Conservation (phyloP, 345 rosid species). For the Pelargonium nanum region DNA sequence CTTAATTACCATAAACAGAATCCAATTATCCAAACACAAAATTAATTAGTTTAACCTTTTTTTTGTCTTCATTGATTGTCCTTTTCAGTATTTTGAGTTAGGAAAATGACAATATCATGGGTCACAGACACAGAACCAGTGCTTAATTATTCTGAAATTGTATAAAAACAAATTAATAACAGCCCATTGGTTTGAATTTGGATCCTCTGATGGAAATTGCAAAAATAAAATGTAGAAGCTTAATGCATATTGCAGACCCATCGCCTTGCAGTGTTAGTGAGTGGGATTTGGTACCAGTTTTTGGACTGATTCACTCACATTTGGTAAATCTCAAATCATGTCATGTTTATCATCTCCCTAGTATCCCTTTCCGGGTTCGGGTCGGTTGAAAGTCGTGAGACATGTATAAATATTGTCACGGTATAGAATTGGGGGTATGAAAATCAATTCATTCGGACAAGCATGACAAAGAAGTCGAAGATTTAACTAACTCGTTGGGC, state of each 20-base stretch:
- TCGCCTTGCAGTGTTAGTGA: too few species aligned
- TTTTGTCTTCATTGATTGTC: neutral
- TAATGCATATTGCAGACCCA: too few species aligned
- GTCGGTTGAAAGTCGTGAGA: too few species aligned
- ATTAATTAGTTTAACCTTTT: neutral
- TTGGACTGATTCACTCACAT: neutral
- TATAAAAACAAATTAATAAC: neutral
- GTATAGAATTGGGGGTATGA: too few species aligned
- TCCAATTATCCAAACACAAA: neutral
- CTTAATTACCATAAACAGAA: neutral
- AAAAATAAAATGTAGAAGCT: too few species aligned
- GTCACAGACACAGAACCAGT: neutral
- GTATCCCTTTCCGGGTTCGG: too few species aligned
- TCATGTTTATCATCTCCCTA: neutral
- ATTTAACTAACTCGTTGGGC: too few species aligned
- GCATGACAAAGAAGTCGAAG: too few species aligned
- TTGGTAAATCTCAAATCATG: neutral
- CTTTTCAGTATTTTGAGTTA: neutral
- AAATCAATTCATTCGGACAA: too few species aligned
- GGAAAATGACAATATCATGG: neutral
- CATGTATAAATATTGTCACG: too few species aligned
- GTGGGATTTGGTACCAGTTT: neutral
- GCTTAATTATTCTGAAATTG: neutral
- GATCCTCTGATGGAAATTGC: too few species aligned
- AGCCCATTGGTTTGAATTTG: neutral